A percentile compares a stretch with the other conserved stretches of the same genome.
phyloP scores from a whole-genome alignment of 805 yeast genomes.

The Candida nitratophila region DNA sequence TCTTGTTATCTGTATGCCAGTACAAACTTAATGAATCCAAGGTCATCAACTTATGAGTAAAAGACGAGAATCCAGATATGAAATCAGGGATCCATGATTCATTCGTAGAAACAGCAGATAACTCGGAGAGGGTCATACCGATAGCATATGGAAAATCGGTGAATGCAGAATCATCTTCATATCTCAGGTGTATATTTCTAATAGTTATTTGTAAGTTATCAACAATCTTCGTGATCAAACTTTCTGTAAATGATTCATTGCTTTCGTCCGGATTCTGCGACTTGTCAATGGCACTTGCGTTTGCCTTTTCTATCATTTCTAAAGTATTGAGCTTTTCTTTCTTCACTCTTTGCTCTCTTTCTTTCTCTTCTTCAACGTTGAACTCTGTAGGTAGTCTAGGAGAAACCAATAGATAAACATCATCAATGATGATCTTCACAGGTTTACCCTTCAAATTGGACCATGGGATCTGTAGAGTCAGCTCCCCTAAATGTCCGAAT shows the following conservation, averaged over 20 bases:
- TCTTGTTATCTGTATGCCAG: constrained; percentile 65
- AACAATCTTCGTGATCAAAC: constrained; percentile 79
- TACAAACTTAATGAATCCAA: constrained; percentile 71
- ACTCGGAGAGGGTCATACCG: constrained; percentile 77
- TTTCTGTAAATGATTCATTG: constrained; percentile 80
- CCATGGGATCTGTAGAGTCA: constrained; percentile 94
- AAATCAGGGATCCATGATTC: constrained; percentile 80
- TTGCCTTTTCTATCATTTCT: constrained; percentile 52
- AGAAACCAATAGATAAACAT: constrained; percentile 74
- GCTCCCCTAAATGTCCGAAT: constrained; percentile 84
- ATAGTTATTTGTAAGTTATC: constrained; percentile 91
- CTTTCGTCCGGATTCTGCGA: constrained; percentile 34
- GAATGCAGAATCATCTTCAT: constrained; percentile 72
- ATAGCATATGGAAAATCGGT: constrained; percentile 72
- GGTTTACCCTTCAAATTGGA: constrained; percentile 89
- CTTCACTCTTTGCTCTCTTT: constrained; percentile 56
- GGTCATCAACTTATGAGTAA: constrained; percentile 72
- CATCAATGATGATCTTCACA: constrained; percentile 79
- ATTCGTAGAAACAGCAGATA: constrained; percentile 89
- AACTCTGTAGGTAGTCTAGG: constrained; percentile 58
- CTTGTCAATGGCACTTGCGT: constrained; percentile 17
- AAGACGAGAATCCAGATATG: constrained; percentile 57
- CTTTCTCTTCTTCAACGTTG: constrained; percentile 50
- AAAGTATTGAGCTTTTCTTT: constrained; percentile 59
- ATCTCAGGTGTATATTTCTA: constrained; percentile 84